Percentiles rank a stretch among this genome's conserved stretches.
Evolutionary conservation across 768 basidiomycete genomes (phyloP).

Genomic region (Mycena capillaripes): DNA sequence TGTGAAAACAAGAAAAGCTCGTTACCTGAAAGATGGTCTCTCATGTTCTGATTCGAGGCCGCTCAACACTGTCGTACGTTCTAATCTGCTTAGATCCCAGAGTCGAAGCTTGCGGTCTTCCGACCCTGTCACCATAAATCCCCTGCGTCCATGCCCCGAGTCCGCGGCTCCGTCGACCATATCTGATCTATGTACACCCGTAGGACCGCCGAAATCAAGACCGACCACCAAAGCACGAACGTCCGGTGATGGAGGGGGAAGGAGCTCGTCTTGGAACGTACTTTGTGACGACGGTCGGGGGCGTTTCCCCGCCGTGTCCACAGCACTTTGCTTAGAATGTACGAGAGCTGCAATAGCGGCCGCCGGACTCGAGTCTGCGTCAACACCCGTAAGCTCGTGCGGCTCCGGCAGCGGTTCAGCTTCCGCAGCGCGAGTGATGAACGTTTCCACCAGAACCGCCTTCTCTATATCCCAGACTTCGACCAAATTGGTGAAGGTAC

Average conservation of each 20-base stretch:
- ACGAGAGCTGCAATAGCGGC: conserved; percentile 86
- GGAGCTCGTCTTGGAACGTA: conserved; percentile 49
- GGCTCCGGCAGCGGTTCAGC: conserved; percentile 68
- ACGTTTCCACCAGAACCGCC: conserved; percentile 83
- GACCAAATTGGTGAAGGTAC: conserved; percentile 66
- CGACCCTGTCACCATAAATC: conserved; percentile 90
- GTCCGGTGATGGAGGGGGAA: conserved; percentile 70
- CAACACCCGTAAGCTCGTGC: conserved; percentile 62
- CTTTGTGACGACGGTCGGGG: conserved; percentile 50
- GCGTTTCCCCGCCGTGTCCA: conserved; percentile 46
- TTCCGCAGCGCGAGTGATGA: conserved; percentile 65
- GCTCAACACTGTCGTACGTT: conserved; percentile 84
- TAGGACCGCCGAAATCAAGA: conserved; percentile 82
- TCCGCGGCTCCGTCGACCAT: conserved; percentile 58
- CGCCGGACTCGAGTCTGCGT: conserved; percentile 75
- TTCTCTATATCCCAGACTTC: conserved; percentile 97
- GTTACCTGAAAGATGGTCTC: conserved; percentile 81
- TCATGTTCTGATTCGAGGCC: conserved; percentile 84
- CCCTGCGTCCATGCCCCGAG: conserved; percentile 61
- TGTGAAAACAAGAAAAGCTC: conserved; percentile 9
- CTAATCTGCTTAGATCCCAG: conserved; percentile 86
- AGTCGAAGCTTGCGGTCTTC: conserved; percentile 90
- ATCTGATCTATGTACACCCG: conserved; percentile 65
- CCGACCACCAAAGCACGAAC: conserved; percentile 80
- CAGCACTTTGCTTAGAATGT: conserved; percentile 68